A percentile compares a stretch with the other conserved stretches of the same genome.
phyloP scores from a whole-genome alignment of 2,329 filamentous ascomycete species.

The Hymenoscyphus albidus region DNA sequence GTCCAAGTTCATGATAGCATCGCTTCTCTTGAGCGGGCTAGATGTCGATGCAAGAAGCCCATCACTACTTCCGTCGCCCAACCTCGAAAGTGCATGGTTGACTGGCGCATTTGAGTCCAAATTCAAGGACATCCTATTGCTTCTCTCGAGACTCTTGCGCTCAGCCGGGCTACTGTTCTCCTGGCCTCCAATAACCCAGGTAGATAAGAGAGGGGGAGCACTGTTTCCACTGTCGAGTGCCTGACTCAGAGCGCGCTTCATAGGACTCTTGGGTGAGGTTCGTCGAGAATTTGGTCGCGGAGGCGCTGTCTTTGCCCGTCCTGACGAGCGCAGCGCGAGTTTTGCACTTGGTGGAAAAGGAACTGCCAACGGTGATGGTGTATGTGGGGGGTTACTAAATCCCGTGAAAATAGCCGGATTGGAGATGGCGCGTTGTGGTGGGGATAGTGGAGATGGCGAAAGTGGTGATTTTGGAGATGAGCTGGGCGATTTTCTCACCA shows the following conservation, averaged over 20 bases:
- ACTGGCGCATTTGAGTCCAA: slow-evolving; percentile 51
- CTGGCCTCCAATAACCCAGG: slow-evolving; percentile 34
- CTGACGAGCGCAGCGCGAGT: slow-evolving; percentile 60
- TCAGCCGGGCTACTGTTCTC: slow-evolving; percentile 44
- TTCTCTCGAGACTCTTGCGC: slow-evolving; percentile 47
- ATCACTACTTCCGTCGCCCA: slow-evolving; percentile 42
- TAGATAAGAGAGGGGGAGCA: slow-evolving; percentile 42
- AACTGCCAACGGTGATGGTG: slow-evolving; percentile 54
- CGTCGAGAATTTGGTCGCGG: slow-evolving; percentile 58
- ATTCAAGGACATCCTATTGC: slow-evolving; percentile 43
- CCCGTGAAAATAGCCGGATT: slow-evolving; percentile 43
- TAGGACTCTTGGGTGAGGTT: slow-evolving; percentile 74
- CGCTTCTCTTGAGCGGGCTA: slow-evolving; percentile 87
- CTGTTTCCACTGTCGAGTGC: slow-evolving; percentile 68
- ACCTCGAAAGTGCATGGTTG: slow-evolving; percentile 47
- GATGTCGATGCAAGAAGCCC: slow-evolving; percentile 53
- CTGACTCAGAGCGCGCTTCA: slow-evolving; percentile 69
- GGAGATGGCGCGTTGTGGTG: slow-evolving; percentile 43
- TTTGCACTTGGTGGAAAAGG: slow-evolving; percentile 65
- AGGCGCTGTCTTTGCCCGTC: slow-evolving; percentile 55
- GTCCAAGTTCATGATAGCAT: slow-evolving; percentile 84
- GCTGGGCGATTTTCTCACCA: slow-evolving; percentile 46
- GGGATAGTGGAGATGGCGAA: slow-evolving; percentile 54
- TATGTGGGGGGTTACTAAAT: slow-evolving; percentile 36
- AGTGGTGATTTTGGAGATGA: slow-evolving; percentile 52